Evolutionary conservation across 1,139 yeast species (phyloP).

Genomic region (Hansenula lynferdii): DNA sequence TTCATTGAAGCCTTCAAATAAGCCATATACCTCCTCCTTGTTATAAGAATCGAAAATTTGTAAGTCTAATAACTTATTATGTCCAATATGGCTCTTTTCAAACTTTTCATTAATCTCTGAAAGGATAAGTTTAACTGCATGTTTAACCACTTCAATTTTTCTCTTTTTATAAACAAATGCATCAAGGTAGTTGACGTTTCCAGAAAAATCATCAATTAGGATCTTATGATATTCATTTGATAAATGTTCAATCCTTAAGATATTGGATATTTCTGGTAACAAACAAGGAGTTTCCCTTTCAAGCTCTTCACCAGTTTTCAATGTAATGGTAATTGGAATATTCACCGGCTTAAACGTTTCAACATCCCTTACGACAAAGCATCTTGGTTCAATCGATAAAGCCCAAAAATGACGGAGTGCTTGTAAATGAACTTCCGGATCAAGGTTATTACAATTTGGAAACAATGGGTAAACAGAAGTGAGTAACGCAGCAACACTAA

Average conservation of each 20-base stretch:
- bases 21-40: conserved; percentile 12
- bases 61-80: conserved; percentile 9
- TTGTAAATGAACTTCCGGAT: conserved; percentile 64
- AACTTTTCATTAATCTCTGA: conserved; percentile 16
- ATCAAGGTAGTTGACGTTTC: conserved; percentile 40
- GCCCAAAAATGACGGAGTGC: conserved; percentile 94
- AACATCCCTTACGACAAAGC: conserved; percentile 71
- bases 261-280: conserved; percentile 53
- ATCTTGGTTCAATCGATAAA: conserved; percentile 74
- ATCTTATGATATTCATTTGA: conserved; percentile 44
- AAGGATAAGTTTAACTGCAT: conserved; percentile 33
- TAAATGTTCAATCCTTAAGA: conserved; percentile 33
- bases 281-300: conserved; percentile 53
- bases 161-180: conserved; percentile 46
- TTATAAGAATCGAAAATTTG: conserved; percentile 12
- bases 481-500: conserved; percentile 67
- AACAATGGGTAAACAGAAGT: conserved; percentile 74
- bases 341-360: conserved; percentile 49
- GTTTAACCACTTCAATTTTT: conserved; percentile 37
- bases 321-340: conserved; percentile 43
- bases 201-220: conserved; percentile 33
- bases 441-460: conserved; percentile 38
- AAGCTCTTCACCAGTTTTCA: conserved; percentile 35
- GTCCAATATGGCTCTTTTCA: conserved; percentile 5
- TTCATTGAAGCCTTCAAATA: conserved; percentile 9